Conservation (phyloP, 2,329 filamentous ascomycete genomes). For the Myriosclerotinia duriaeana region DNA sequence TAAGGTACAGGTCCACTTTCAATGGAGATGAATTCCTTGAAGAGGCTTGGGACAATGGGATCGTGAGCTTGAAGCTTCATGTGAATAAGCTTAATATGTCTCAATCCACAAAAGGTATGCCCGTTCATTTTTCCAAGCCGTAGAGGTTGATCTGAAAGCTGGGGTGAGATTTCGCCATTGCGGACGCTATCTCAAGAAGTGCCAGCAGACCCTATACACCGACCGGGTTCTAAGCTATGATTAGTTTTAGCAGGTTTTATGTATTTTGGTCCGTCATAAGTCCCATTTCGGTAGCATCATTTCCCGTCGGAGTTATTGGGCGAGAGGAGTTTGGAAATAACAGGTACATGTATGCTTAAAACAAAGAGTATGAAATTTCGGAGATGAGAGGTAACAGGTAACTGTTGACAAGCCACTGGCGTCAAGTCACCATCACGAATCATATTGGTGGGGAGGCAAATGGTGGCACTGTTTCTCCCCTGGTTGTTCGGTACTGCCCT, state of each 20-base stretch:
- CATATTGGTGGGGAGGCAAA: conserved; percentile 28
- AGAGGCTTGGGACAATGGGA: conserved; percentile 7
- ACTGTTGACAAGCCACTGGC: conserved; percentile 30
- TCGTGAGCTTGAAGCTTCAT: conserved; percentile 18
- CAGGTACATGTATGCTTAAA: conserved; percentile 13
- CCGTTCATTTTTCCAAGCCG: conserved; percentile 6
- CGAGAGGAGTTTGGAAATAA: conserved; percentile 8
- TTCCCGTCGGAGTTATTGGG: conserved; percentile 7
- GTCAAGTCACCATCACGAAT: conserved; percentile 29
- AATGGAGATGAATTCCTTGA: not conserved
- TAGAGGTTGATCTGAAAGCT: conserved; percentile 21
- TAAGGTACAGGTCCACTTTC: not conserved
- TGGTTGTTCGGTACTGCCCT: conserved; percentile 21
- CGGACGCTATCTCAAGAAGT: conserved; percentile 24
- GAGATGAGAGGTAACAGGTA: conserved; percentile 33
- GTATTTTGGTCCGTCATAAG: conserved; percentile 1
- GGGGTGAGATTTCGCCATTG: conserved; percentile 23
- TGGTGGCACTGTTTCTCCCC: conserved; percentile 3
- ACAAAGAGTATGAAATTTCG: conserved; percentile 30
- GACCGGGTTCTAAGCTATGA: conserved; percentile 2
- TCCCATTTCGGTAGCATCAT: conserved; percentile 3
- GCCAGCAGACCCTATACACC: conserved; percentile 17
- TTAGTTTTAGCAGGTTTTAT: conserved; percentile 10
- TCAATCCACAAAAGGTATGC: conserved; percentile 8
- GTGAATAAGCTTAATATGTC: conserved; percentile 22